Evolutionary conservation across 306 rosid species (phyloP), one percentile per base, ranked within the genome.

Genomic region (Dryas drummondii): DNA sequence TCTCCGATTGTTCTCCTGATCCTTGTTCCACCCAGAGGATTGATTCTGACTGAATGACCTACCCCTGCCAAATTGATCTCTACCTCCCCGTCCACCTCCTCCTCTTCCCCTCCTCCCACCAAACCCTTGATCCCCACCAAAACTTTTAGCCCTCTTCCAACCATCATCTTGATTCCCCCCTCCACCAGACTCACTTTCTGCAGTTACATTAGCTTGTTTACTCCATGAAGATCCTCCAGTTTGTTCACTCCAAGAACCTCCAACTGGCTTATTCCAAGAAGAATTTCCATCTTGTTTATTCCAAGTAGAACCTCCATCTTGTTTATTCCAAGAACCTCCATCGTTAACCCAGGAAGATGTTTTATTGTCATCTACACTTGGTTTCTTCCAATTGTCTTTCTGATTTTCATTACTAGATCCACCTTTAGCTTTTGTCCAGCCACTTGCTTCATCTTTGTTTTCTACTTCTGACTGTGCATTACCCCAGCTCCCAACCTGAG

Each of bases 241-340:
- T 51, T 80, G 47, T 65, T 82, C 74, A 57, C 79, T 69, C 82
- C 82, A 82, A 9, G 70, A 78, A 45, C 66, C 82, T 48, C 78
- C 85, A 13, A 60, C 72, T 44, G 81, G 62, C 40, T 76, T 81
- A 60, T 12, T 58, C 83, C 74, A 76, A 54, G 49, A 53, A 68
- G 70, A 68, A 47, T 13, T 44, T 0, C 66, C 55, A 46, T 14
- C 55, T 45, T 57, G 47, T 27, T 72, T 57, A 5, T 42, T 53
- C 76, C 76, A 72, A 13, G 53, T 17, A 59, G 67, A 58, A 17
- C 55, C 46, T 17, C n/a, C 37, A 44, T 46, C 19, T 50, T 50
- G 61, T 19, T 72, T 61, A 27, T 45, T 55, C 79, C 80, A 77
- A 37, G 69, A 68, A 10, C 47, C 61, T 54, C 46, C 32, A 16